Evolutionary conservation across 345 rosid genomes (phyloP).

Genomic region (Aquilaria malaccensis): DNA sequence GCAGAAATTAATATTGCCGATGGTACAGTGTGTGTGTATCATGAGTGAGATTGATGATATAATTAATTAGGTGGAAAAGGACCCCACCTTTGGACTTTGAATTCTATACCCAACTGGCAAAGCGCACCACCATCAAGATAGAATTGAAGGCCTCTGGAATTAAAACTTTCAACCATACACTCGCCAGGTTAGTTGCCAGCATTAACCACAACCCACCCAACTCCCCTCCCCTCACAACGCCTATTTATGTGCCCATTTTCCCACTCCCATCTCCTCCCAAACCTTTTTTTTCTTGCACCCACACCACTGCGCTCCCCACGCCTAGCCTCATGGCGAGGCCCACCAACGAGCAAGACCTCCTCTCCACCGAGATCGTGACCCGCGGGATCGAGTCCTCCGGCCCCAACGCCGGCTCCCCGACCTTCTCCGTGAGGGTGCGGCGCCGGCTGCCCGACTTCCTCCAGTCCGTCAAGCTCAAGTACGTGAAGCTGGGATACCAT

Average conservation of each 20-base stretch:
- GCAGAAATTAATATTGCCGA: too few relatives aligned
- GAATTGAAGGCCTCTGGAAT: slow-evolving; percentile 36
- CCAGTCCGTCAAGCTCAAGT: slow-evolving; percentile 90
- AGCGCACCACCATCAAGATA: slow-evolving; percentile 22
- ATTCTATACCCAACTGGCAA: not conserved
- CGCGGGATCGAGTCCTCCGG: slow-evolving; percentile 87
- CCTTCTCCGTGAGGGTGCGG: slow-evolving; percentile 90
- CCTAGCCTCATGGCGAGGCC: slow-evolving; percentile 21
- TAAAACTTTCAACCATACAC: slow-evolving; percentile 41
- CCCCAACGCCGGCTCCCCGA: slow-evolving; percentile 77
- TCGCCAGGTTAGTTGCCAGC: slow-evolving; percentile 38
- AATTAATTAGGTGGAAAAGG: not conserved
- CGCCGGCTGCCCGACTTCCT: slow-evolving; percentile 89
- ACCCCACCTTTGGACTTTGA: not conserved
- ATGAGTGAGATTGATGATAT: too few relatives aligned
- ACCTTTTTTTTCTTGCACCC: slow-evolving; percentile 2
- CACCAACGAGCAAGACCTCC: slow-evolving; percentile 55
- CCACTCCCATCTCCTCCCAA: slow-evolving; percentile 6
- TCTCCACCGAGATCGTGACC: slow-evolving; percentile 91
- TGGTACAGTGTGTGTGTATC: too few relatives aligned
- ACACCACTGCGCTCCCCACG: not conserved
- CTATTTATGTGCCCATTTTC: slow-evolving; percentile 13
- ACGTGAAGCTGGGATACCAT: slow-evolving; percentile 90
- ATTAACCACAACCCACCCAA: slow-evolving; percentile 56
- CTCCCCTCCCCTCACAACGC: slow-evolving; percentile 8